These are phyloP conservation scores for Dinochytrium kinnereticum DNA, from an alignment of 371 early-diverging fungal genomes.

Conservation along the genomic window DNA sequence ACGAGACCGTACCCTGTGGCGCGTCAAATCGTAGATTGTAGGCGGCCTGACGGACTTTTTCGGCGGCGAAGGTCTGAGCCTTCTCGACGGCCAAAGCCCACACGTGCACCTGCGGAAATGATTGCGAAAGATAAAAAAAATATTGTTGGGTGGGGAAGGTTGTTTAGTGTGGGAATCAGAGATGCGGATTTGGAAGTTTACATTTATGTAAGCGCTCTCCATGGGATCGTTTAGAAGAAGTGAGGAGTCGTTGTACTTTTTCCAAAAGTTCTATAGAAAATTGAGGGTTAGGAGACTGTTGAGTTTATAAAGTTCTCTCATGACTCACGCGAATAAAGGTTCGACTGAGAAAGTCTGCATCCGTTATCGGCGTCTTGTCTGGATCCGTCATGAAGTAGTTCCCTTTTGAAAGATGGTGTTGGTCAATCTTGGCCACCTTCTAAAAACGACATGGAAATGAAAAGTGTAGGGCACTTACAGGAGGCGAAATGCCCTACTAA, in stretches of 20 bases:
- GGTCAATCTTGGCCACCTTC: not conserved
- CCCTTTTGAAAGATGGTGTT: not conserved
- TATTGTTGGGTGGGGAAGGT: no score
- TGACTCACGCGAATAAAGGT: constrained; percentile 5
- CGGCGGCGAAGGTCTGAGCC: constrained; percentile 20
- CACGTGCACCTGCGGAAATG: not conserved
- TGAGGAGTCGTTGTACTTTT: constrained; percentile 12
- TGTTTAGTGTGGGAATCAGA: no score
- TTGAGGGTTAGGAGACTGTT: not conserved
- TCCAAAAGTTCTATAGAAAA: constrained; percentile 17
- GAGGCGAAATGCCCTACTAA: constrained; percentile 22
- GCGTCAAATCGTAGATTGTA: constrained; percentile 21
- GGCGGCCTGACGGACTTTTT: constrained; percentile 15
- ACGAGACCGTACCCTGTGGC: constrained; percentile 16
- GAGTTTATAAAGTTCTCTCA: not conserved
- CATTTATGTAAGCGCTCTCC: constrained; percentile 24
- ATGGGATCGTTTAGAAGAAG: constrained; percentile 21
- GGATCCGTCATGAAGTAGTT: constrained; percentile 27
- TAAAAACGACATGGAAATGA: not conserved
- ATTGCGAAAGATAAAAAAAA: not conserved
- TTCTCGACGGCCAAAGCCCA: constrained; percentile 23
- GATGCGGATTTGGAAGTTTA: not conserved
- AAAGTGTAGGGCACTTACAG: not conserved
- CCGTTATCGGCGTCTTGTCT: not conserved
- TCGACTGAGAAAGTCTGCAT: constrained; percentile 1